Evolutionary conservation across 495 filamentous ascomycete genomes (phyloP), one percentile per base, ranked within the genome.

Genomic region (Podospora anserina): DNA sequence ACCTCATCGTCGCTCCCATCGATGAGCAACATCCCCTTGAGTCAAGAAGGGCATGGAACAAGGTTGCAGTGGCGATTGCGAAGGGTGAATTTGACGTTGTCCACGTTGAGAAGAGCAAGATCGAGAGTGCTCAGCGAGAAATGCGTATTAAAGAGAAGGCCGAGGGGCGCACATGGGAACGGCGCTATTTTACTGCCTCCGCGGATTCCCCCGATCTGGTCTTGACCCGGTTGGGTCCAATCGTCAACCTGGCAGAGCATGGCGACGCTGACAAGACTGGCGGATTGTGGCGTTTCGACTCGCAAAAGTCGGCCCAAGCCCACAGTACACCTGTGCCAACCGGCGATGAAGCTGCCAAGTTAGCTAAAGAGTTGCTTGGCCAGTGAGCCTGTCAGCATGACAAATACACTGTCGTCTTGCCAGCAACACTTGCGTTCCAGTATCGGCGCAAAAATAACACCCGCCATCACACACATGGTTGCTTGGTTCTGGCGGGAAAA

Each of bases 71-170:
- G 9, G 92, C 88, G 34, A 97, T 98, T 67, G 79, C 85, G 26
- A 87, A 85, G 65, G 90, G 91, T 58, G 92, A 99, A 74, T 91
- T 97, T 85, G 92, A 97, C 65, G 82, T 85, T 13, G 91, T 92
- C 5, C 87, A 88, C 4, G 71, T 74, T 5, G 90, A 94, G 80
- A 99, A 99, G 81, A 85, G 85, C 53, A 90, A 92, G 77, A 97
- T 99, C 70, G 95, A 99, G 78, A 92, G 92, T 66, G 87, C 88
- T 32, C 96, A 99, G 80, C 88, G 95, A 7, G 91, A 93, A 71
- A 77, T 94, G 81, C 88, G 95, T 70, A 90, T 88, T 76, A 83
- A 85, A 73, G 95, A 99, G 79, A 89, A 89, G 78, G 83, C 85
- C 15, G 91, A 94, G 73, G 88, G 89, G 44, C 82, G 85, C 55